These are phyloP conservation scores for Fomitopsis pinicola DNA, from an alignment of 1,284 basidiomycete species.

Conservation along the genomic window DNA sequence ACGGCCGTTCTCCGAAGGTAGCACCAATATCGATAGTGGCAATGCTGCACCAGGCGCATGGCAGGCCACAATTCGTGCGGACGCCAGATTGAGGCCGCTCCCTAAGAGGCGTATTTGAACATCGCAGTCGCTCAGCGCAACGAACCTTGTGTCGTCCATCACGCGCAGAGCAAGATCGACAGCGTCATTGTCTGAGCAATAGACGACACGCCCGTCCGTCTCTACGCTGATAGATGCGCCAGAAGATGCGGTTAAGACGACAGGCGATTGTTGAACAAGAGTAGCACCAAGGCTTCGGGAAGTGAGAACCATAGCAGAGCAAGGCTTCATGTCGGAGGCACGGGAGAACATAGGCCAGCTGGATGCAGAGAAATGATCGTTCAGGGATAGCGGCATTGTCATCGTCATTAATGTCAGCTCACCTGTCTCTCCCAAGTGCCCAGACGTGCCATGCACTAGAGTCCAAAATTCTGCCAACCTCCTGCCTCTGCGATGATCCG, in stretches of 20 bases:
- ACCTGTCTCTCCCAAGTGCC: constrained; percentile 22
- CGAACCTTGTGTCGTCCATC: constrained; percentile 3
- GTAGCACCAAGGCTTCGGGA: constrained; percentile 9
- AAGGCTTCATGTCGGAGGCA: not conserved
- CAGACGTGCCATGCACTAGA: constrained; percentile 20
- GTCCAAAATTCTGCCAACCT: constrained; percentile 15
- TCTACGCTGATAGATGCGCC: constrained; percentile 11
- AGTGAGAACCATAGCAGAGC: constrained; percentile 12
- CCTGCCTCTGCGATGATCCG: constrained; percentile 3
- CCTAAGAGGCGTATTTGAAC: not conserved
- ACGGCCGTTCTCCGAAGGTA: not conserved
- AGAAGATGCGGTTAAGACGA: constrained; percentile 9
- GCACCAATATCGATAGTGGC: not conserved
- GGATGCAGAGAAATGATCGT: not conserved
- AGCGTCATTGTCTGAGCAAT: constrained; percentile 3
- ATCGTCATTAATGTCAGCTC: not conserved
- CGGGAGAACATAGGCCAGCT: constrained; percentile 17
- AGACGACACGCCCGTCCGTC: constrained; percentile 10
- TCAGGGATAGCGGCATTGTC: not conserved
- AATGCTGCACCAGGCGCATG: not conserved
- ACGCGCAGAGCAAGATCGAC: constrained; percentile 7
- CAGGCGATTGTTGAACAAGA: constrained; percentile 9
- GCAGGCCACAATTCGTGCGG: not conserved
- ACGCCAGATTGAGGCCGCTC: not conserved
- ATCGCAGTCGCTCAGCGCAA: not conserved